Percentiles rank a stretch among this genome's conserved stretches.
Conservation (phyloP, 208 protist genomes). For the Trypanosoma vivax region DNA sequence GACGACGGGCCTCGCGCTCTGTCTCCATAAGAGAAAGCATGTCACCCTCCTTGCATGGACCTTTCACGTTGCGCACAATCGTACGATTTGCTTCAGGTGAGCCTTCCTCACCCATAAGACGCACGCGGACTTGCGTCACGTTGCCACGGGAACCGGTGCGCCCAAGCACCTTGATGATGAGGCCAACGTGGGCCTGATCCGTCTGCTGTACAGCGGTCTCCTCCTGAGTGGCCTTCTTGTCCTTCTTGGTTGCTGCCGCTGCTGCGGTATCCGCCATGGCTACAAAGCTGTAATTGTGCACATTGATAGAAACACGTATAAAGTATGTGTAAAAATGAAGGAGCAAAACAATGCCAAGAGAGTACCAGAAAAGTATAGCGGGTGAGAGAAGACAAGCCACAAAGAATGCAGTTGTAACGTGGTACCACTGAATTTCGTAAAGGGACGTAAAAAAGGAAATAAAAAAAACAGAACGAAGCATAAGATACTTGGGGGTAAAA, state of each 20-base stretch:
- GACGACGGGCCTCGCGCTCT: conserved; percentile 99
- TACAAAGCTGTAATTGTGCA: conserved; percentile 8
- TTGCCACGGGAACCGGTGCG: conserved; percentile 99
- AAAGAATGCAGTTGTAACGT: no score
- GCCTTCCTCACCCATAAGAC: conserved; percentile 90
- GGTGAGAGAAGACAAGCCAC: not conserved
- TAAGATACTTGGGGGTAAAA: not conserved
- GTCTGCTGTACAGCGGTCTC: conserved; percentile 62
- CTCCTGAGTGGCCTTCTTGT: conserved; percentile 70
- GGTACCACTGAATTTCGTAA: not conserved
- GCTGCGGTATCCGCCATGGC: conserved; percentile 21
- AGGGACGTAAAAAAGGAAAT: not conserved
- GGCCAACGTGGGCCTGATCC: conserved; percentile 89
- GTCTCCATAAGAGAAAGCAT: conserved; percentile 99
- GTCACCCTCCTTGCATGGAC: conserved; percentile 97
- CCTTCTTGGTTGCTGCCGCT: conserved; percentile 64
- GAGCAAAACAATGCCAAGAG: conserved; percentile 3
- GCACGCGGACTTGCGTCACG: conserved; percentile 97
- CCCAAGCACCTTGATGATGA: conserved; percentile 98
- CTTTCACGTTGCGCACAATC: conserved; percentile 99
- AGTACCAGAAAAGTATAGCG: conserved; percentile 2
- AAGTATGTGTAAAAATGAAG: conserved; percentile 5
- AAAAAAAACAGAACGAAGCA: not conserved
- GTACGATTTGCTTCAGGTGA: conserved; percentile 88
- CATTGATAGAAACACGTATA: no score